These are phyloP conservation scores for Cyamopsis tetragonoloba DNA, from an alignment of 306 rosid genomes.

Conservation along the genomic window DNA sequence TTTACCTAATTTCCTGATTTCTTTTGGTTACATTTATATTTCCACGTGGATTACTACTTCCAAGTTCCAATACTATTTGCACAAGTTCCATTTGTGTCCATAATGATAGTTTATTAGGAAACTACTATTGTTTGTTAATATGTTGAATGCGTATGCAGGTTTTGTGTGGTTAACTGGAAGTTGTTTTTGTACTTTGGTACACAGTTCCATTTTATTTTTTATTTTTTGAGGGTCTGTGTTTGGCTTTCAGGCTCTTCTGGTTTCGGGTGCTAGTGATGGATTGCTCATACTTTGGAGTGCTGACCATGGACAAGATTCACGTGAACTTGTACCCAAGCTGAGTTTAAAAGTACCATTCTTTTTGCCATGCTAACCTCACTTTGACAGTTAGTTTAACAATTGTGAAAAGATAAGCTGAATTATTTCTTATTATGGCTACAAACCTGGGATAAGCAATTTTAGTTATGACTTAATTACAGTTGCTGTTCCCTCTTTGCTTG, in stretches of 20 bases:
- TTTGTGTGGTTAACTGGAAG: slow-evolving; percentile 10
- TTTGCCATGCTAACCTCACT: slow-evolving; percentile 6
- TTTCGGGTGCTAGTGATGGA: slow-evolving; percentile 96
- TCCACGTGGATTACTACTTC: not conserved
- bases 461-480: slow-evolving; percentile 14
- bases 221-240: slow-evolving; percentile 19
- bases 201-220: not conserved
- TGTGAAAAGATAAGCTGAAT: slow-evolving; percentile 20
- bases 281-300: slow-evolving; percentile 97
- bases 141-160: not conserved
- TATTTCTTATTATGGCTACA: slow-evolving; percentile 21
- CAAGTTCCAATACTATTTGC: not conserved
- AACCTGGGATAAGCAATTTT: slow-evolving; percentile 6
- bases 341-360: slow-evolving; percentile 68
- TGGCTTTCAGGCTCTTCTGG: slow-evolving; percentile 77
- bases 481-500: slow-evolving; percentile 23
- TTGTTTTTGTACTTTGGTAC: slow-evolving; percentile 13
- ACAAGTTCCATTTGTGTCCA: slow-evolving; percentile 11
- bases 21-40: not conserved
- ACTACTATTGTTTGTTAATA: slow-evolving; percentile 14
- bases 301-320: slow-evolving; percentile 91
- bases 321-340: slow-evolving; percentile 96
- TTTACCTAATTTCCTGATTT: not conserved
- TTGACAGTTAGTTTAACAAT: slow-evolving; percentile 1
- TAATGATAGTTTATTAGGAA: slow-evolving; percentile 5